Conservation (phyloP, 768 basidiomycete species). For the Termitomyces sp. region DNA sequence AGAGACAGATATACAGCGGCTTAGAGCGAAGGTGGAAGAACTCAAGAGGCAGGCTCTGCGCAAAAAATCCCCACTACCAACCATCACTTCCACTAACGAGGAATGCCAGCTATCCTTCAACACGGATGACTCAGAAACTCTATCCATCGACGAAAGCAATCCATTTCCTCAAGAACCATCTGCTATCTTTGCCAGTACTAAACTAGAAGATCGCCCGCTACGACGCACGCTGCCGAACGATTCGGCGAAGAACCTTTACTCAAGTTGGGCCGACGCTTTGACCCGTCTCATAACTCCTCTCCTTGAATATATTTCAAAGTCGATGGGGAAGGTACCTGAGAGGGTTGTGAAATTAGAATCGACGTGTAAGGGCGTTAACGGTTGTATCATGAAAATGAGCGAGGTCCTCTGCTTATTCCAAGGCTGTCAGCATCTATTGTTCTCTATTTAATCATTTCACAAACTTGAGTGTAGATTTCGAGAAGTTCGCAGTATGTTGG, state of each 20-base stretch:
- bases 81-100: neutral
- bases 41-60: neutral
- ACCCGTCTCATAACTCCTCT: neutral
- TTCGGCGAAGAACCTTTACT: neutral
- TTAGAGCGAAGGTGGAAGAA: neutral
- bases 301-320: neutral
- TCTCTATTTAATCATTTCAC: neutral
- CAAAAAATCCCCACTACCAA: neutral
- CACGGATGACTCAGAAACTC: too few species aligned
- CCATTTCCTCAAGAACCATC: neutral
- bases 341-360: neutral
- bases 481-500: neutral
- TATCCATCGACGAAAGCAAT: neutral
- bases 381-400: neutral
- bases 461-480: neutral
- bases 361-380: neutral
- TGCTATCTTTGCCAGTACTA: neutral
- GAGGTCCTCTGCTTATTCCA: neutral
- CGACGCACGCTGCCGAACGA: neutral
- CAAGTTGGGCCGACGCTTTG: neutral
- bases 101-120: neutral
- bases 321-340: neutral
- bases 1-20: neutral
- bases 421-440: neutral
- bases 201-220: neutral